A percentile compares a stretch with the other conserved stretches of the same genome.
phyloP scores from a whole-genome alignment of 106 monocot species.

The Allium cepa region DNA sequence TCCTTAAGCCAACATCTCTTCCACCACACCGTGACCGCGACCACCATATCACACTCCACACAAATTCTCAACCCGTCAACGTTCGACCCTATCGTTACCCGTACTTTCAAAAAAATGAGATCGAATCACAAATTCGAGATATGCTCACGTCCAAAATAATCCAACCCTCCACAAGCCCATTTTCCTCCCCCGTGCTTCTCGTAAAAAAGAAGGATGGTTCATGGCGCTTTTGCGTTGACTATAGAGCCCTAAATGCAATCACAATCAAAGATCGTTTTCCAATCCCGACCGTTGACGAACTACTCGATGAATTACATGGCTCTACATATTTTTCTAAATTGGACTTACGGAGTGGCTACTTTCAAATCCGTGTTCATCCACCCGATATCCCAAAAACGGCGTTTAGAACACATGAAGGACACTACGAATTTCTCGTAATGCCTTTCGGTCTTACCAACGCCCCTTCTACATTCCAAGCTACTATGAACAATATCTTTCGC shows the following conservation, averaged over 20 bases:
- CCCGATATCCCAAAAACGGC: neutral
- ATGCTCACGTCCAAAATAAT: neutral
- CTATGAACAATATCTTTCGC: neutral
- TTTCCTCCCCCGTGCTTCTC: neutral
- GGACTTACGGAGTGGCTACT: neutral
- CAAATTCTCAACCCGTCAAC: neutral
- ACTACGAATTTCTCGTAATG: constrained; percentile 4
- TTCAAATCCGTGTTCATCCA: neutral
- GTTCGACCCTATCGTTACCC: neutral
- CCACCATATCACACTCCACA: neutral
- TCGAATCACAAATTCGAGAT: neutral
- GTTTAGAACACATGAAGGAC: neutral
- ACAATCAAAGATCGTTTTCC: neutral
- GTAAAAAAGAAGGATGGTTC: neutral
- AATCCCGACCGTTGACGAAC: neutral
- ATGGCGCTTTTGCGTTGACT: constrained; percentile 5
- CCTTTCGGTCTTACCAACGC: neutral
- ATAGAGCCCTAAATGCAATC: neutral
- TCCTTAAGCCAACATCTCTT: neutral
- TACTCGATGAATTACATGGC: neutral
- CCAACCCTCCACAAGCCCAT: neutral
- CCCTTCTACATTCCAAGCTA: neutral
- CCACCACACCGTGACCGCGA: neutral
- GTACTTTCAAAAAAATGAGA: neutral
- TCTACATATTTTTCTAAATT: neutral